These are phyloP conservation scores for Syzygium syzygioides DNA, from an alignment of 441 rosid genomes.

Conservation along the genomic window DNA sequence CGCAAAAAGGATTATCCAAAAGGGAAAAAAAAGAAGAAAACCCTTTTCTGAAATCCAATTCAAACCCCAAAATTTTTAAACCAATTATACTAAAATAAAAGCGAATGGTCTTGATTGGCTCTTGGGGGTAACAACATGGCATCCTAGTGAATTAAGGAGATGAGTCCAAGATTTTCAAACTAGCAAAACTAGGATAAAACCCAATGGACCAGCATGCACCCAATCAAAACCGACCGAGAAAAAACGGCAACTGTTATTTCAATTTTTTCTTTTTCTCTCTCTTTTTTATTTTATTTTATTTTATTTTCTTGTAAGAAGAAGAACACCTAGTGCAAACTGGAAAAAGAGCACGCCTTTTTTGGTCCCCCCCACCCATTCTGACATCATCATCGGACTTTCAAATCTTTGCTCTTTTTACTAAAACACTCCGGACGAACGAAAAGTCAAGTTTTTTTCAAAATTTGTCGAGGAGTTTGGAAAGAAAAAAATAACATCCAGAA, in stretches of 20 bases:
- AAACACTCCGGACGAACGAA: neutral
- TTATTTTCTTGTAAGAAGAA: neutral
- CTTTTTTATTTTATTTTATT: neutral
- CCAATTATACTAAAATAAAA: neutral
- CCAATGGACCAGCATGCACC: too few species aligned
- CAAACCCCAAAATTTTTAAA: neutral
- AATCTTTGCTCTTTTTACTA: neutral
- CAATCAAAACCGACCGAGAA: neutral
- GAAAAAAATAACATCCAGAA: neutral
- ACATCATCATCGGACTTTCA: neutral
- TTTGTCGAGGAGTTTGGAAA: neutral
- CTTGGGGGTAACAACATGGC: too few species aligned
- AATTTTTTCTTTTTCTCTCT: neutral
- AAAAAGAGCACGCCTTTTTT: too few species aligned
- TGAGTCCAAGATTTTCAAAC: too few species aligned
- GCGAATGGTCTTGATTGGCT: neutral
- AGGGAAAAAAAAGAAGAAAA: neutral
- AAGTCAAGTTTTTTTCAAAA: neutral
- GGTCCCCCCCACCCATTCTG: neutral
- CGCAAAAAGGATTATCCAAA: neutral
- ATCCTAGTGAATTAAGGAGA: too few species aligned
- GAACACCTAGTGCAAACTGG: neutral
- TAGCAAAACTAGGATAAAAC: too few species aligned
- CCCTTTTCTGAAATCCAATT: conserved; percentile 5
- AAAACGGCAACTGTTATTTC: neutral